Base-by-base conservation (phyloP, 1,284 basidiomycete species). In the Chalciporus sp. region DNA sequence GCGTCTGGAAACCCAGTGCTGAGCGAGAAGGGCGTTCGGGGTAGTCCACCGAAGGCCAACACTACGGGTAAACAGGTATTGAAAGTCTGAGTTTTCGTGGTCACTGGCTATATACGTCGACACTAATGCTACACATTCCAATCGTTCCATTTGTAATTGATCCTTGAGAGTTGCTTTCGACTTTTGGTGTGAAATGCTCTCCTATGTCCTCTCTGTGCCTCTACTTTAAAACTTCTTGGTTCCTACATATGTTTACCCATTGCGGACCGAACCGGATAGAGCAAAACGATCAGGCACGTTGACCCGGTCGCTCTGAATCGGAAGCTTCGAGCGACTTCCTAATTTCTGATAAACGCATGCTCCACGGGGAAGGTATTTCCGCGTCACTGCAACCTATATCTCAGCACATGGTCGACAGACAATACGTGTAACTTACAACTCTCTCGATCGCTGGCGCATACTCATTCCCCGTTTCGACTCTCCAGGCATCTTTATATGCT, bases 401-500 rank as follows among this genome's bases (percentile, higher is more conserved):
- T 37, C 35, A 37, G 35, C 35, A 37, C 1, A n/a, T 23, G 53
- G 49, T 53, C 49, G 55, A 44, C 9, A 40, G 9, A 37, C 17
- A 39, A 27, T 16, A 27, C 35, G 16, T 19, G 17, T n/a, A 19
- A 40, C 67, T 51, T 16, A 68, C 67, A 69, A 60, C 14, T 67
- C 63, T 9, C 51, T 67, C 37, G 65, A 56, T 40, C 57, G 61
- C 19, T 64, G 67, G 40, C 64, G 67, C 59, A 58, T 57, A 8
- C 17, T n/a, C 14, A 54, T 61, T 4, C 23, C 39, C 47, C 53
- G 58, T 43, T 57, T 46, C 14, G 62, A 42, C 45, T 68, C 67
- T 35, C 67, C 69, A 12, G 68, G 67, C 51, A 68, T 64, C 57
- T 62, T 69, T 57, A 68, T 71, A 14, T 64, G 47, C 60, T 63